Conservation (phyloP, 2,329 filamentous ascomycete genomes). For the Fusarium verticillioides region DNA sequence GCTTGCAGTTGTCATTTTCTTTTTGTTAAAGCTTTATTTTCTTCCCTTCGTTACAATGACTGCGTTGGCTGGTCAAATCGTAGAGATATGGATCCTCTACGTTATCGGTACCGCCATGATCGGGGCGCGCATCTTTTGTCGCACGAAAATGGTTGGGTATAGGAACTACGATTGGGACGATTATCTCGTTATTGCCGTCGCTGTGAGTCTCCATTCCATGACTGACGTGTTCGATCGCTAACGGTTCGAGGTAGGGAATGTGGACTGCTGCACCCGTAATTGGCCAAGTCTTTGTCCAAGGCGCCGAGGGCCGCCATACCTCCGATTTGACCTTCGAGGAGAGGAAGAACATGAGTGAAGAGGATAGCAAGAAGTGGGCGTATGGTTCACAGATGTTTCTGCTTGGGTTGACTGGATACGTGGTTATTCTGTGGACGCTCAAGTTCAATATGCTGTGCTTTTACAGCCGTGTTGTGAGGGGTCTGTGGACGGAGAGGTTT, state of each 20-base stretch:
- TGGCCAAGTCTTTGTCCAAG: slow-evolving; percentile 43
- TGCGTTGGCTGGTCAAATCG: slow-evolving; percentile 22
- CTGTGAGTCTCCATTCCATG: background rate
- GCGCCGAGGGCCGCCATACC: slow-evolving; percentile 46
- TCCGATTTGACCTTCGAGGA: slow-evolving; percentile 46
- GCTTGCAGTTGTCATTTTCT: background rate
- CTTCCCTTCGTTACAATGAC: background rate
- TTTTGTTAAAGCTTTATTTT: background rate
- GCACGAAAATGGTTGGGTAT: slow-evolving; percentile 49
- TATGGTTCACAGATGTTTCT: slow-evolving; percentile 52
- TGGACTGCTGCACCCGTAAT: slow-evolving; percentile 38
- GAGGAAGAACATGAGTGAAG: slow-evolving; percentile 45
- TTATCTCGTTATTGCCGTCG: slow-evolving; percentile 41
- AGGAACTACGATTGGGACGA: slow-evolving; percentile 50
- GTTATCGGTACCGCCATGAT: slow-evolving; percentile 48
- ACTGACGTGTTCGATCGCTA: background rate
- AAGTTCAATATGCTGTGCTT: slow-evolving; percentile 57
- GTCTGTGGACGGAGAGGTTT: slow-evolving; percentile 50
- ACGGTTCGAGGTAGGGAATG: slow-evolving; percentile 14
- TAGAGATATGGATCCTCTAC: slow-evolving; percentile 53
- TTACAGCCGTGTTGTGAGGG: slow-evolving; percentile 50
- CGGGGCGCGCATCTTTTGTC: slow-evolving; percentile 46
- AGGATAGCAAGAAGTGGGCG: slow-evolving; percentile 43
- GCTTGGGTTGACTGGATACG: slow-evolving; percentile 49
- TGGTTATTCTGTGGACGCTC: slow-evolving; percentile 52